These are phyloP conservation scores for Gonium pectorale DNA, from an alignment of 139 green algal genomes.

Conservation along the genomic window DNA sequence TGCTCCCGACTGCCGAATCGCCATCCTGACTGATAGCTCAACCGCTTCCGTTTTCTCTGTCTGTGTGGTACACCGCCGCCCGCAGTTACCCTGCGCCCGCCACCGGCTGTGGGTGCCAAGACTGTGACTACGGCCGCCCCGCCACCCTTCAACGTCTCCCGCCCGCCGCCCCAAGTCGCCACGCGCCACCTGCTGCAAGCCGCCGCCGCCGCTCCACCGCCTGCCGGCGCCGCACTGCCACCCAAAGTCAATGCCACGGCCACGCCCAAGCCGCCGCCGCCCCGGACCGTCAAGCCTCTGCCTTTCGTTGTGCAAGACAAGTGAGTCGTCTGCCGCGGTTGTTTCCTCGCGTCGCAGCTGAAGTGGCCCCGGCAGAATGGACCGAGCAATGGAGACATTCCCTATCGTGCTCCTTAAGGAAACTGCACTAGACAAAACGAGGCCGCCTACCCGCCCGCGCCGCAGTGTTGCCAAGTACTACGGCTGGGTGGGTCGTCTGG, in stretches of 20 bases:
- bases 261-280: not conserved
- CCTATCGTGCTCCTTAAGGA: not conserved
- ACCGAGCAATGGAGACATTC: not conserved
- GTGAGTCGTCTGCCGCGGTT: not conserved
- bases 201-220: not conserved
- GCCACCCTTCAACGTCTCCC: not conserved
- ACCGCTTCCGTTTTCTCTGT: too few relatives aligned
- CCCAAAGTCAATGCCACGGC: not conserved
- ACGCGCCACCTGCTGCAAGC: not conserved
- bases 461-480: slow-evolving; percentile 29
- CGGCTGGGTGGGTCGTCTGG: slow-evolving; percentile 34
- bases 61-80: too few relatives aligned
- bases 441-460: not conserved
- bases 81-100: too few relatives aligned
- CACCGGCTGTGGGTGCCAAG: too few relatives aligned
- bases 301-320: not conserved
- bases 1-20: not conserved
- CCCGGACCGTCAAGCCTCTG: not conserved
- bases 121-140: not conserved
- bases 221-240: too few relatives aligned
- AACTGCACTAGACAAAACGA: not conserved
- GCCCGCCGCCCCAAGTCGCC: not conserved
- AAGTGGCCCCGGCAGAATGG: not conserved
- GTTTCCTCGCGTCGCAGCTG: not conserved
- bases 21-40: not conserved